Percentiles rank a stretch among this genome's conserved stretches.
Evolutionary conservation across 305 asterid species (phyloP).

Genomic region (Fraxinus sp.): DNA sequence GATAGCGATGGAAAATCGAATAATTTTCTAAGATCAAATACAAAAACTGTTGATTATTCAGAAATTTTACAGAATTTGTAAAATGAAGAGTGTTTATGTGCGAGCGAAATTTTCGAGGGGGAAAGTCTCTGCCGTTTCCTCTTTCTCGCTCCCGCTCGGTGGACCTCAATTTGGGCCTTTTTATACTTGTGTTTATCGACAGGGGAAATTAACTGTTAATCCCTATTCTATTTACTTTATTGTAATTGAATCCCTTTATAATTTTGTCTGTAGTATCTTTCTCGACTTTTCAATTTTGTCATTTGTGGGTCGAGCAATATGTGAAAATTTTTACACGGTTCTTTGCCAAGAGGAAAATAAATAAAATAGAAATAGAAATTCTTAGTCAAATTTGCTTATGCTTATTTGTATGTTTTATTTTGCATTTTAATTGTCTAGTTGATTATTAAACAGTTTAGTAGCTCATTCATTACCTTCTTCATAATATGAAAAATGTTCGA

Average conservation of each 20-base stretch:
- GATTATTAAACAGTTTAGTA: constrained; percentile 15
- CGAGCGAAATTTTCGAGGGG: not conserved
- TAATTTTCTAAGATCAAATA: not conserved
- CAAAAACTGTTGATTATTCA: not conserved
- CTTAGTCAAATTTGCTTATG: not conserved
- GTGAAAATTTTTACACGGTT: not conserved
- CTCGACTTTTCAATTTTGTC: not conserved
- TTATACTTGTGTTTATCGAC: not conserved
- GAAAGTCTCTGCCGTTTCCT: not conserved
- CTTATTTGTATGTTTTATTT: constrained; percentile 4
- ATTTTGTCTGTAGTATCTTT: not conserved
- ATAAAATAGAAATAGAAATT: not conserved
- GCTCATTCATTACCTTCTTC: constrained; percentile 22
- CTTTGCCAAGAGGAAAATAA: not conserved
- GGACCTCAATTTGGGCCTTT: not conserved
- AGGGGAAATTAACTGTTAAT: not conserved
- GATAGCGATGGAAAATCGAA: not conserved
- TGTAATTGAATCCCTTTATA: not conserved
- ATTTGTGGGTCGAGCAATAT: not conserved
- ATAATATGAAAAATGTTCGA: not conserved
- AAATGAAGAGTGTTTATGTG: not conserved
- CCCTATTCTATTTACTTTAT: not conserved
- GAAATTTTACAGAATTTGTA: not conserved
- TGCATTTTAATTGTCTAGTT: not conserved
- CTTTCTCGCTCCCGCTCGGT: constrained; percentile 7